Evolutionary conservation across 2,329 filamentous ascomycete genomes (phyloP), one percentile per base, ranked within the genome.

Genomic region (Monosporascus sp.): DNA sequence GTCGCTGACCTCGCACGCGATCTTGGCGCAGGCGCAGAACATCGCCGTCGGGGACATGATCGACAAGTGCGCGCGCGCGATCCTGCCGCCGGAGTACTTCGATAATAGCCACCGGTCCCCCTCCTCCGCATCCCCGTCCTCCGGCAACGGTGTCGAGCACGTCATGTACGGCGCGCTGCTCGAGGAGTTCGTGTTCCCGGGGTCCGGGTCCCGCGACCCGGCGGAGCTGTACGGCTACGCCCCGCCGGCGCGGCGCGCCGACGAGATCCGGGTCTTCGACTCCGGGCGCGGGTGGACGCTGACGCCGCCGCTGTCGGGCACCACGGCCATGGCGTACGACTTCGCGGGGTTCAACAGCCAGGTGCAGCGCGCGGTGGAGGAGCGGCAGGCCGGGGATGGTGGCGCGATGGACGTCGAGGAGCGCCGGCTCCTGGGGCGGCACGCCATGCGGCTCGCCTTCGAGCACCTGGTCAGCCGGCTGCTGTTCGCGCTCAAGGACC

Each of bases 11-110:
- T 75, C 85, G 25, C 93, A 97, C 70, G 73, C 76, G 47, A 82
- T 95, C 54, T 72, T 97, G 25, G 90, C 87, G 18, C 77, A 81
- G 17, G 88, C 88, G 0, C 72, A 72, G n/a, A 90, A 95, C 70
- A 85, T 92, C 57, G 91, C 94, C n/a, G 76, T 97, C 54, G 94
- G 94, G 48, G 90, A 96, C 70, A 83, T 89, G 63, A 76, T 99
- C 36, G 94, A 99, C 75, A 96, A 97, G 72, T 80, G 85, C 53
- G 91, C 90, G 7, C 83, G 94, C 47, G 76, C 79, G 17, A 83
- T 97, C 53, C 72, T 97, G 1, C 93, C 92, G 0, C 25, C 72
- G 1, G 53, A 54, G 35, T 27, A 52, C 18, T 18, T 38, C 18
- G 3, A 17, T 24, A 5, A 22, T 8, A 7, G 4, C 27, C 24